Percentiles rank a stretch among this genome's conserved stretches.
These are phyloP conservation scores for Monosporascus sp. DNA, from an alignment of 2,329 filamentous ascomycete species.

Conservation along the genomic window DNA sequence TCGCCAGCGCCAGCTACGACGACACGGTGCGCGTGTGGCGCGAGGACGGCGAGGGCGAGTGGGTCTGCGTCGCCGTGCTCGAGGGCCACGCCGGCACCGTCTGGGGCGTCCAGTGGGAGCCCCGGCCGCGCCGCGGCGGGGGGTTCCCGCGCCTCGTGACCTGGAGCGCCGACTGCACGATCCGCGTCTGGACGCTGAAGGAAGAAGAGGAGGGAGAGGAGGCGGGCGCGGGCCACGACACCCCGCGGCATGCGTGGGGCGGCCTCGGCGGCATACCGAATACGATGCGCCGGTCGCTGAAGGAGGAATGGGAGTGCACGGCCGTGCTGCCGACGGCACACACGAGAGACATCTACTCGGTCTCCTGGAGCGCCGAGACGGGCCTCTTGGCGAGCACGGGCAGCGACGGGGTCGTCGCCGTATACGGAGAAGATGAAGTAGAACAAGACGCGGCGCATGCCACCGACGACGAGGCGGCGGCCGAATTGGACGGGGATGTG, in stretches of 20 bases:
- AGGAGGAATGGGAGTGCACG: slow-evolving; percentile 81
- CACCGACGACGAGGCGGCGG: slow-evolving; percentile 18
- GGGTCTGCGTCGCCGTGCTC: slow-evolving; percentile 81
- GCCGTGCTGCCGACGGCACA: slow-evolving; percentile 70
- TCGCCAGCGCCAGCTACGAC: slow-evolving; percentile 92
- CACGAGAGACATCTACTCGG: slow-evolving; percentile 75
- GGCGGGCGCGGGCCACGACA: slow-evolving; percentile 8
- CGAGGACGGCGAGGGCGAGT: slow-evolving; percentile 83
- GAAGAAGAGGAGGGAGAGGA: slow-evolving; percentile 44
- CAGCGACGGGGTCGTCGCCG: slow-evolving; percentile 73
- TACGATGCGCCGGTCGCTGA: slow-evolving; percentile 72
- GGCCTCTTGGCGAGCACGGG: slow-evolving; percentile 83
- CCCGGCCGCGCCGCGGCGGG: slow-evolving; percentile 28
- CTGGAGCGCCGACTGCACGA: slow-evolving; percentile 77
- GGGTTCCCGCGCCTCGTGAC: slow-evolving; percentile 63
- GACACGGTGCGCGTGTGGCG: slow-evolving; percentile 84
- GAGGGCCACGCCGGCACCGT: slow-evolving; percentile 81
- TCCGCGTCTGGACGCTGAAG: slow-evolving; percentile 72
- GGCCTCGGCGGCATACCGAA: slow-evolving; percentile 68
- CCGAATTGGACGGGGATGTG: slow-evolving; percentile 26
- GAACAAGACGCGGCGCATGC: slow-evolving; percentile 1
- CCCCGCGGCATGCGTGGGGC: slow-evolving; percentile 29
- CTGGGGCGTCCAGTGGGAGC: slow-evolving; percentile 78
- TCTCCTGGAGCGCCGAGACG: slow-evolving; percentile 72
- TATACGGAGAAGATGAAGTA: slow-evolving; percentile 57